phyloP scores from a whole-genome alignment of 257 asterid genomes.

The Solanum pimpinellifolium region DNA sequence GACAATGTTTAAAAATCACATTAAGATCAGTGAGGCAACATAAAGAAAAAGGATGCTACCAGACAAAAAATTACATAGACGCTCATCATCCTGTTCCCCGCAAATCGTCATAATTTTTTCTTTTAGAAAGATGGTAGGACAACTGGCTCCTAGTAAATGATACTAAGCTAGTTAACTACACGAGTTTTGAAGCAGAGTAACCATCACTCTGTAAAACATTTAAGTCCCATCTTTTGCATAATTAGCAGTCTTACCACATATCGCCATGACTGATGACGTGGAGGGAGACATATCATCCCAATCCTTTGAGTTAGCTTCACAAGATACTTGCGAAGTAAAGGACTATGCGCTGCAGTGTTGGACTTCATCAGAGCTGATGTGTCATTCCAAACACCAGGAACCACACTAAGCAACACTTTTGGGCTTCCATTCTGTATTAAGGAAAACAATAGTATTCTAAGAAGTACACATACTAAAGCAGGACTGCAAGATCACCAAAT shows the following conservation, averaged over 20 bases:
- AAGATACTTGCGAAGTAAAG: conserved; percentile 87
- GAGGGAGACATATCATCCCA: conserved; percentile 78
- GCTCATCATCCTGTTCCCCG: not conserved
- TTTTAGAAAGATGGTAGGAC: not conserved
- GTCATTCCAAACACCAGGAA: conserved; percentile 67
- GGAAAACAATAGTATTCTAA: not conserved
- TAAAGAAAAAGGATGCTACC: not conserved
- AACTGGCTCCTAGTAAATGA: not conserved
- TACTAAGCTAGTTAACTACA: not conserved
- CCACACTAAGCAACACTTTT: conserved; percentile 46
- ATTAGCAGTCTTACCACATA: conserved; percentile 60
- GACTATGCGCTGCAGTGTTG: conserved; percentile 61
- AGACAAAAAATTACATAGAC: not conserved
- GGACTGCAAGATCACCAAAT: not conserved
- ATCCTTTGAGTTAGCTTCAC: conserved; percentile 82
- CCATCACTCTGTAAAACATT: not conserved
- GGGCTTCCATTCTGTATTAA: conserved; percentile 70
- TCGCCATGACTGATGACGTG: conserved; percentile 69
- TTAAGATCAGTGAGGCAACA: not conserved
- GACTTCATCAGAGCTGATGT: conserved; percentile 56
- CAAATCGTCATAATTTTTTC: not conserved
- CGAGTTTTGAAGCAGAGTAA: not conserved
- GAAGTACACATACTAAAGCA: not conserved
- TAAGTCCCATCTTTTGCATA: not conserved
- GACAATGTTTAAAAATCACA: not conserved